Evolutionary conservation across 2,329 filamentous ascomycete genomes (phyloP).

Genomic region (Mycosphaerella arachidis): DNA sequence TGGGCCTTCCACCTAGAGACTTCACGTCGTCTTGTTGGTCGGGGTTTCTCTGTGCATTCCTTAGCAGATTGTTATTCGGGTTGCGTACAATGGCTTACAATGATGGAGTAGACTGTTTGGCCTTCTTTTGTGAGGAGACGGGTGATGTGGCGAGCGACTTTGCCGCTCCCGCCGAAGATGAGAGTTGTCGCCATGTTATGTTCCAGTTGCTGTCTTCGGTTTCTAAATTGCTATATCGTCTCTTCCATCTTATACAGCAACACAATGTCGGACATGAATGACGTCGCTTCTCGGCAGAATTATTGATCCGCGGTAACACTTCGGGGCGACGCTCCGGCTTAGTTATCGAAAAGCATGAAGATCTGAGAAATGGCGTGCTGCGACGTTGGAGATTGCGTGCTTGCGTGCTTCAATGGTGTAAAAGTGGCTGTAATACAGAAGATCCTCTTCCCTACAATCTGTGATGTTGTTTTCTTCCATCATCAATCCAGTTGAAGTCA

Average conservation of each 20-base stretch:
- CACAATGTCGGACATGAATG: background rate
- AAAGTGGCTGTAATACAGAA: background rate
- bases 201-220: background rate
- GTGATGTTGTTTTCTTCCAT: background rate
- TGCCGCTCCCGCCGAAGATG: constrained; percentile 36
- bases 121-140: constrained; percentile 25
- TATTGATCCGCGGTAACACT: background rate
- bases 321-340: background rate
- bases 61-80: background rate
- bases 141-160: constrained; percentile 35
- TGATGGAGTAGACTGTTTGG: constrained; percentile 33
- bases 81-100: constrained; percentile 22
- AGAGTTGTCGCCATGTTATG: constrained; percentile 22
- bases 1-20: constrained; percentile 40
- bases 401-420: background rate
- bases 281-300: background rate
- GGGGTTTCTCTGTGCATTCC: constrained; percentile 6
- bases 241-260: background rate
- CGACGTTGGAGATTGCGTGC: background rate
- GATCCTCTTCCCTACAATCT: background rate
- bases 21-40: constrained; percentile 35
- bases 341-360: background rate
- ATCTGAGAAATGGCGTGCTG: constrained; percentile 3
- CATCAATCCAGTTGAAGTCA: background rate
- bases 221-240: background rate